Percentiles rank a stretch among this genome's conserved stretches.
Conservation (phyloP, 306 rosid species). For the Arachis hypogaea region DNA sequence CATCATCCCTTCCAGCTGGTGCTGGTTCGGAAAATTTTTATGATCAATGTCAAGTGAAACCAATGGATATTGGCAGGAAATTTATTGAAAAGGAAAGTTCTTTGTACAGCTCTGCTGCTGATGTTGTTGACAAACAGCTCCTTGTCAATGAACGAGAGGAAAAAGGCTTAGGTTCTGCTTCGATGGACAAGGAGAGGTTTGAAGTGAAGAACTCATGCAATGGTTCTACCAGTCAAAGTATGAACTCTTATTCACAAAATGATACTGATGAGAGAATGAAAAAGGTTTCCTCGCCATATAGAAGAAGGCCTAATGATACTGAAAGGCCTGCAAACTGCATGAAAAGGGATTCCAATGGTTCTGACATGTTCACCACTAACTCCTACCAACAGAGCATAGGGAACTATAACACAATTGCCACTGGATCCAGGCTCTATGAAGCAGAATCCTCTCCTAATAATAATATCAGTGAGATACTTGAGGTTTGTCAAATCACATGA, state of each 20-base stretch:
- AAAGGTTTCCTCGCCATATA: conserved; percentile 85
- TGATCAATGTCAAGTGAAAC: conserved; percentile 77
- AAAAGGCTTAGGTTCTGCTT: conserved; percentile 55
- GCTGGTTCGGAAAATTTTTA: conserved; percentile 59
- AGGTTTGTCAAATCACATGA: conserved; percentile 62
- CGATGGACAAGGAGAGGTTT: conserved; percentile 65
- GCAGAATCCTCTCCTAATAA: conserved; percentile 62
- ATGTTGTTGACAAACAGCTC: conserved; percentile 62
- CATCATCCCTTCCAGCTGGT: conserved; percentile 54
- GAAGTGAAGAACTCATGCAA: conserved; percentile 63
- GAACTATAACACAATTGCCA: conserved; percentile 45
- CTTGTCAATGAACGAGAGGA: conserved; percentile 68
- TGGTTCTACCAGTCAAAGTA: conserved; percentile 64
- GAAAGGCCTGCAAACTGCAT: conserved; percentile 76
- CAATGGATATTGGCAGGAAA: conserved; percentile 66
- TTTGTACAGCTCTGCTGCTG: conserved; percentile 56
- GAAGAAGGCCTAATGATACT: conserved; percentile 73
- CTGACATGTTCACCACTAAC: conserved; percentile 60
- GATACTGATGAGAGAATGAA: conserved; percentile 78
- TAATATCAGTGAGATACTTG: conserved; percentile 83
- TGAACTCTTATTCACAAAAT: conserved; percentile 58
- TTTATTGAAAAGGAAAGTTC: conserved; percentile 66
- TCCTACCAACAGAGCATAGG: conserved; percentile 57
- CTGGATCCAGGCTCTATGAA: conserved; percentile 60
- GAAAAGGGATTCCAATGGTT: conserved; percentile 59